A percentile compares a stretch with the other conserved stretches of the same genome.
These are phyloP conservation scores for Jimgerdemannia flammicorona DNA, from an alignment of 192 early-diverging fungal genomes.

Conservation along the genomic window DNA sequence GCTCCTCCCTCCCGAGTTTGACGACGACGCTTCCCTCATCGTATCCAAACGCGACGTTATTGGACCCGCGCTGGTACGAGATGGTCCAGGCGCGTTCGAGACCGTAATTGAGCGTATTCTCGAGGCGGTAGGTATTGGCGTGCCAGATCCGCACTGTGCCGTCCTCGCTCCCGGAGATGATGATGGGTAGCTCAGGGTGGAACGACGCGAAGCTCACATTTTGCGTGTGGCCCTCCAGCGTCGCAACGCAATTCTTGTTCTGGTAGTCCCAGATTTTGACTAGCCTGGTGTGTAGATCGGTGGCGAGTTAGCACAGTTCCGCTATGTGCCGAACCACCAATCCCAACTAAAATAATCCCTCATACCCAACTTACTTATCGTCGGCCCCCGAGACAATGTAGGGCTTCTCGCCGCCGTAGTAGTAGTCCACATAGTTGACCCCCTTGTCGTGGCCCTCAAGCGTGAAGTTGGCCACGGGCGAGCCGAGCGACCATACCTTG, in stretches of 20 bases:
- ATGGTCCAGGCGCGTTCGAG: constrained; percentile 97
- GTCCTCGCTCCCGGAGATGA: constrained; percentile 93
- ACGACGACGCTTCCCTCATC: constrained; percentile 96
- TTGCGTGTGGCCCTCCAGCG: constrained; percentile 94
- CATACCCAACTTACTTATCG: constrained; percentile 59
- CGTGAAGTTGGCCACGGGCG: constrained; percentile 91
- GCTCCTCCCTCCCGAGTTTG: constrained; percentile 94
- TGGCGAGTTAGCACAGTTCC: not conserved
- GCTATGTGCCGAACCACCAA: constrained; percentile 4
- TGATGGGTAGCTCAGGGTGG: constrained; percentile 97
- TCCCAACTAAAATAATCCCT: not conserved
- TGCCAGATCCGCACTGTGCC: constrained; percentile 96
- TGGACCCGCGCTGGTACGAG: constrained; percentile 78
- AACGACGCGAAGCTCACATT: constrained; percentile 89
- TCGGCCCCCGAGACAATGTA: constrained; percentile 95
- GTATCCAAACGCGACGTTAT: constrained; percentile 93
- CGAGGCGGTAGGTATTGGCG: constrained; percentile 93
- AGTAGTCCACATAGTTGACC: constrained; percentile 98
- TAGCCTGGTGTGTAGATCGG: constrained; percentile 31
- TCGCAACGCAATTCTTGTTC: constrained; percentile 99
- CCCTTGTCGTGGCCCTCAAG: constrained; percentile 97
- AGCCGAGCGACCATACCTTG: constrained; percentile 97
- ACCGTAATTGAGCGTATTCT: constrained; percentile 97
- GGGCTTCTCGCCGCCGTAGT: constrained; percentile 96
- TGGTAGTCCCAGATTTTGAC: constrained; percentile 99